Evolutionary conservation across 1,284 basidiomycete species (phyloP).

Genomic region (Amylostereum areolatum): DNA sequence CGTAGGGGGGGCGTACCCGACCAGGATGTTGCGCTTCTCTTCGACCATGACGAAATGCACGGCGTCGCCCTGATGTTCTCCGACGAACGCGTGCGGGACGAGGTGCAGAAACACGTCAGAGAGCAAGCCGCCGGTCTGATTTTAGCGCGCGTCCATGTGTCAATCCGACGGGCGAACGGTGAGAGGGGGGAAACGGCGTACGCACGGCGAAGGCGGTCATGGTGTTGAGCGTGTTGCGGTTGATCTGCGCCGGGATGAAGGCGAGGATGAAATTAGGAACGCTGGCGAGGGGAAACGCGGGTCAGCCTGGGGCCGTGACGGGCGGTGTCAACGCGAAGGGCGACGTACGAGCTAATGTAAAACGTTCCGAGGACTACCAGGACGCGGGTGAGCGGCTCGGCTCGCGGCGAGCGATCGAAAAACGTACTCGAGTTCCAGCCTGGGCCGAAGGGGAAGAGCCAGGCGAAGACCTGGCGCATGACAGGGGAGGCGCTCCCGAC

Average conservation of each 20-base stretch:
- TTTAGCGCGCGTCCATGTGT: slow-evolving; percentile 1
- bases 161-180: slow-evolving; percentile 2
- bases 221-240: slow-evolving; percentile 77
- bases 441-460: slow-evolving; percentile 82
- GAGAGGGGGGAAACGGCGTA: slow-evolving; percentile 1
- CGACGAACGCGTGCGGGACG: slow-evolving; percentile 86
- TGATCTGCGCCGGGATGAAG: slow-evolving; percentile 83
- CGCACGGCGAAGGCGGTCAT: slow-evolving; percentile 85
- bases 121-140: slow-evolving; percentile 83
- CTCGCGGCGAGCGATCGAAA: slow-evolving; percentile 4
- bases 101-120: slow-evolving; percentile 89
- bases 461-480: slow-evolving; percentile 70
- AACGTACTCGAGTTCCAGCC: slow-evolving; percentile 73
- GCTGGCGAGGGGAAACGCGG: slow-evolving; percentile 28
- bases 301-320: not conserved
- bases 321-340: slow-evolving; percentile 13
- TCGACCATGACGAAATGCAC: slow-evolving; percentile 77
- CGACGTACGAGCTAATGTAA: slow-evolving; percentile 85
- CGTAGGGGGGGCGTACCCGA: slow-evolving; percentile 50
- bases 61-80: slow-evolving; percentile 67
- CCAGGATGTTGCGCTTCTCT: slow-evolving; percentile 83
- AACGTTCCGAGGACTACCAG: slow-evolving; percentile 73
- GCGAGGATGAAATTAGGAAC: slow-evolving; percentile 89
- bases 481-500: slow-evolving; percentile 63
- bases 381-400: slow-evolving; percentile 2